Conservation (phyloP, 2,329 filamentous ascomycete genomes). For the Cladosporium sp. region DNA sequence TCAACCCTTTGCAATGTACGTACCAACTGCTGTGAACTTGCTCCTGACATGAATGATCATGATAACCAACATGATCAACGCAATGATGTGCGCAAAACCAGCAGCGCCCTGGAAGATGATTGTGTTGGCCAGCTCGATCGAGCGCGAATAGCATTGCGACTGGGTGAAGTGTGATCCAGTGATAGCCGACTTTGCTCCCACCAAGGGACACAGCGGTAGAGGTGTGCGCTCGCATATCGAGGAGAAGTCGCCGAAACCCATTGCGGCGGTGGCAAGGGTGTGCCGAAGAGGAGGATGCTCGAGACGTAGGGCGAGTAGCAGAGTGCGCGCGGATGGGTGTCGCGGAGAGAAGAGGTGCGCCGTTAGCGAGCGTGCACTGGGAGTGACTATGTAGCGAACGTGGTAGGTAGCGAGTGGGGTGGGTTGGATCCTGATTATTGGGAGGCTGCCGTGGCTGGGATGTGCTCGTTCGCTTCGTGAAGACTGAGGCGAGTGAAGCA, state of each 20-base stretch:
- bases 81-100: constrained; percentile 87
- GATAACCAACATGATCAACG: constrained; percentile 87
- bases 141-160: constrained; percentile 87
- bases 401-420: constrained; percentile 7
- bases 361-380: constrained; percentile 14
- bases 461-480: not conserved
- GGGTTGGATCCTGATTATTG: not conserved
- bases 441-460: constrained; percentile 8
- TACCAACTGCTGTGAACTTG: constrained; percentile 97
- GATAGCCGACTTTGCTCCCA: constrained; percentile 72
- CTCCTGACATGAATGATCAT: constrained; percentile 97
- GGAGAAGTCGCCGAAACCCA: constrained; percentile 90
- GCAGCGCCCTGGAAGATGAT: constrained; percentile 96
- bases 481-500: constrained; percentile 1
- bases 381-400: constrained; percentile 16
- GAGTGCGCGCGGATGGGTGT: constrained; percentile 1
- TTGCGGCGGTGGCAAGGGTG: constrained; percentile 47
- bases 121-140: constrained; percentile 94
- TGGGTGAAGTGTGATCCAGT: constrained; percentile 70
- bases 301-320: no score
- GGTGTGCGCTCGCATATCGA: constrained; percentile 81
- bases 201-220: constrained; percentile 81
- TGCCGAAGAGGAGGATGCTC: not conserved
- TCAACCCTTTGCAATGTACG: constrained; percentile 37
- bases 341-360: constrained; percentile 7